A percentile compares a stretch with the other conserved stretches of the same genome.
Conservation (phyloP, 129 eudicot species). For the Saposhnikovia divaricata region DNA sequence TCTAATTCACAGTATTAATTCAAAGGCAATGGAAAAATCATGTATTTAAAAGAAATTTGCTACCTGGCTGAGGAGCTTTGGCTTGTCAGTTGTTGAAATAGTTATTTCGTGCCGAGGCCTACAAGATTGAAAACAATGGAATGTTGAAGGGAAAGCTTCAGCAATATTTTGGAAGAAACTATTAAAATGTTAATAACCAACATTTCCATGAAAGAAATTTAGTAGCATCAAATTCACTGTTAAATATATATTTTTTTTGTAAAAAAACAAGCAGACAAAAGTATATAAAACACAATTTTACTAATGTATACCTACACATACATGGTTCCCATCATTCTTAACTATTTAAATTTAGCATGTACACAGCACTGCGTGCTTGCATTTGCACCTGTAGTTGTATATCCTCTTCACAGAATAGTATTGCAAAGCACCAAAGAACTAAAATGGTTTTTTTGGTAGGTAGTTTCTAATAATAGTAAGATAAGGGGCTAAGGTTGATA, state of each 20-base stretch:
- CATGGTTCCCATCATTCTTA: no score
- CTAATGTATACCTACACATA: not conserved
- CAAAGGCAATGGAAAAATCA: slow-evolving; percentile 11
- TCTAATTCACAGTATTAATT: not conserved
- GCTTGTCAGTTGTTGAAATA: slow-evolving; percentile 81
- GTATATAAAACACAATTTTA: not conserved
- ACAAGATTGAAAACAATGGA: slow-evolving; percentile 22
- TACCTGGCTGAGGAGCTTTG: slow-evolving; percentile 88
- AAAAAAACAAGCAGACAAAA: not conserved
- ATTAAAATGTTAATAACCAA: not conserved
- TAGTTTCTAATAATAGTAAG: not conserved
- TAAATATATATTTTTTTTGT: no score
- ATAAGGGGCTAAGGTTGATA: not conserved
- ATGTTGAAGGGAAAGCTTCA: slow-evolving; percentile 13
- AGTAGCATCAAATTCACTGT: not conserved
- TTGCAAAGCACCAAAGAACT: not conserved
- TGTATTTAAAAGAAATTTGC: not conserved
- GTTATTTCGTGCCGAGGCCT: slow-evolving; percentile 81
- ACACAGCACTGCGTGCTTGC: not conserved
- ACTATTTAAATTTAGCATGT: not conserved
- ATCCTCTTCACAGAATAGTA: not conserved
- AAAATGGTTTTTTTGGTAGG: not conserved
- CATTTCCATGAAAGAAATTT: not conserved
- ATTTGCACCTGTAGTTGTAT: slow-evolving; percentile 1
- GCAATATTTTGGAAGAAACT: not conserved